Evolutionary conservation across 768 basidiomycete genomes (phyloP), one percentile per base, ranked within the genome.

Genomic region (Trametes villosa): DNA sequence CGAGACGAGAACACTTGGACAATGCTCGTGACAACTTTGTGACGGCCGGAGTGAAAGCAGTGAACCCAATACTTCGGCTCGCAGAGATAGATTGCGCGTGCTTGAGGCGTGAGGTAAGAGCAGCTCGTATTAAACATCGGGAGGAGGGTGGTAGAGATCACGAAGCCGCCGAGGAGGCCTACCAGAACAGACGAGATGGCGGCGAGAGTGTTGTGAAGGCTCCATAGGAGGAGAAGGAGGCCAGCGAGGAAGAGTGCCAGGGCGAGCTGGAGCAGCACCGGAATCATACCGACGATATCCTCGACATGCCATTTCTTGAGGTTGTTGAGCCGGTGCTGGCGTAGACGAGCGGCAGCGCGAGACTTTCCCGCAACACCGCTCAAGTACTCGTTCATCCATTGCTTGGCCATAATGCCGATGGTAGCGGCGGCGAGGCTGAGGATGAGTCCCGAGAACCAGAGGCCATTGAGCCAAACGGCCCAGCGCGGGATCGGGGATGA

Each of bases 401-500:
- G 70, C 49, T 71, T 71, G 30, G 65, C 67, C 41, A 66, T 58
- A 59, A 73, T 70, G 47, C 67, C 67, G 13, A 69, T 59, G 38
- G 67, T 64, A 2, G 72, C 66, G 0, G 68, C 57, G 7, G 67
- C 36, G 17, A 73, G 64, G 33, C 64, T 68, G 31, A 62, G 61
- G 7, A 63, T 49, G 7, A 73, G 67, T 53, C 68, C 67, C 3
- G 63, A 42, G 51, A 69, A 68, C 68, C 70, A 71, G 3, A 71
- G 55, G 12, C 30, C 51, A 51, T 72, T 73, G 38, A 72, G 58
- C 24, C 44, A 45, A 11, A 55, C 36, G 4, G 36, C 15, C 36
- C 36, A 38, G 15, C 36, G 36, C 5, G 6, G 8, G 15, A 38
- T 15, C 13, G 6, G 8, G 36, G 36, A 11, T 18, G 36, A 18